These are phyloP conservation scores for Picea engelmannii DNA, from an alignment of 83 land plant genomes.

Conservation along the genomic window DNA sequence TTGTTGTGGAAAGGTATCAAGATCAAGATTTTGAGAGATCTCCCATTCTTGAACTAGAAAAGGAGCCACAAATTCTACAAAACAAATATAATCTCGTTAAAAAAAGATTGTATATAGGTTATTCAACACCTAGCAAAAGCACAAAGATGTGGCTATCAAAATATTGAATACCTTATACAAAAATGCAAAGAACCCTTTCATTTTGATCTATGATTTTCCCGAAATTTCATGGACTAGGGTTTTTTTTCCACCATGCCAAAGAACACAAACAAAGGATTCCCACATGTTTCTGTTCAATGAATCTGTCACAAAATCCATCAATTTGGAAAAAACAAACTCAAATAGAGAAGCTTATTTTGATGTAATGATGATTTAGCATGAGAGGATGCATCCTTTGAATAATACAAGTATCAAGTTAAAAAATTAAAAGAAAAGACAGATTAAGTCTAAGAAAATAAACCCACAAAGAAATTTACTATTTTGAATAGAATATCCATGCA, in stretches of 20 bases:
- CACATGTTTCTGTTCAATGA: conserved; percentile 22
- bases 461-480: too few relatives aligned
- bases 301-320: too few relatives aligned
- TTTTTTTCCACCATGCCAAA: conserved; percentile 19
- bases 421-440: too few relatives aligned
- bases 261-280: conserved; percentile 42
- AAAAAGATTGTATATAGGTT: not conserved
- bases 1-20: too few relatives aligned
- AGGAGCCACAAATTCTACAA: conserved; percentile 69
- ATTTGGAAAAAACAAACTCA: too few relatives aligned
- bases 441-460: too few relatives aligned
- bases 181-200: conserved; percentile 18
- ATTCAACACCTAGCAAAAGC: not conserved
- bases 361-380: too few relatives aligned
- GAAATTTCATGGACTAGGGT: conserved; percentile 21
- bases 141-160: not conserved
- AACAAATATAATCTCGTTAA: conserved; percentile 66
- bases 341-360: too few relatives aligned
- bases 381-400: too few relatives aligned
- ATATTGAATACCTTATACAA: conserved; percentile 15
- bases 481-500: too few relatives aligned
- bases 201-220: conserved; percentile 20
- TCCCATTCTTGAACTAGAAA: conserved; percentile 67
- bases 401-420: too few relatives aligned
- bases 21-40: not conserved